Base-by-base conservation (phyloP, 1,284 basidiomycete genomes). In the Sporisorium exsertum region DNA sequence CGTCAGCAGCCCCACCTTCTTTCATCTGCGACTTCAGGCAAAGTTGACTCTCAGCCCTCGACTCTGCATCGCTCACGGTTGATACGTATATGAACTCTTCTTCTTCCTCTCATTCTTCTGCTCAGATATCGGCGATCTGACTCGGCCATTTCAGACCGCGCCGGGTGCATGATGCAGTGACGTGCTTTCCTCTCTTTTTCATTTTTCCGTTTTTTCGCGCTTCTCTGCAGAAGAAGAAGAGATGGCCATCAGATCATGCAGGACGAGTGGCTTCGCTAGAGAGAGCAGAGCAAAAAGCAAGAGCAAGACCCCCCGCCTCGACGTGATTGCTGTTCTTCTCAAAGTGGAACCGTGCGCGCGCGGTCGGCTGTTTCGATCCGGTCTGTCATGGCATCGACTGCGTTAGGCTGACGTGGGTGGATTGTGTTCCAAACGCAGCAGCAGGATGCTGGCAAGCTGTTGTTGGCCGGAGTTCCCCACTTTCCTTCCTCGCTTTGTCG, bases 291-390 rank as follows among this genome's bases (percentile, higher is more conserved):
- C 43, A 45, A 45, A 22, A 20, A 45, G 43, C 20, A 45, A 20
- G 15, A 29, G 4, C 24, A 27, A 45, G n/a, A 46, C 29, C n/a
- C 43, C 54, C 43, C 54, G 53, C 42, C 43, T 47, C 55, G 45
- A 32, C 45, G 47, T 43, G 29, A n/a, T 27, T 32, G 5, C 12
- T 37, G n/a, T 49, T 57, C 55, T 57, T 57, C 55, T 57, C 33
- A 40, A 57, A 57, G 8, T 37, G 4, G 32, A 57, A 57, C 55
- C 55, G 55, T 57, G 55, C 55, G 55, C 55, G 55, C 55, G 20
- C 45, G 15, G 32, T 46, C 45, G 45, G 45, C 22, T 27, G 35
- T 26, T 33, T 40, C n/a, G 3, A 20, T 24, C 32, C 55, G 55
- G 55, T 45, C 26, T 37, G 35, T 35, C 35, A 35, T 8, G 8